A percentile compares a stretch with the other conserved stretches of the same genome.
phyloP scores from a whole-genome alignment of 2,329 filamentous ascomycete genomes.

The Cucurbitaria berberidis region DNA sequence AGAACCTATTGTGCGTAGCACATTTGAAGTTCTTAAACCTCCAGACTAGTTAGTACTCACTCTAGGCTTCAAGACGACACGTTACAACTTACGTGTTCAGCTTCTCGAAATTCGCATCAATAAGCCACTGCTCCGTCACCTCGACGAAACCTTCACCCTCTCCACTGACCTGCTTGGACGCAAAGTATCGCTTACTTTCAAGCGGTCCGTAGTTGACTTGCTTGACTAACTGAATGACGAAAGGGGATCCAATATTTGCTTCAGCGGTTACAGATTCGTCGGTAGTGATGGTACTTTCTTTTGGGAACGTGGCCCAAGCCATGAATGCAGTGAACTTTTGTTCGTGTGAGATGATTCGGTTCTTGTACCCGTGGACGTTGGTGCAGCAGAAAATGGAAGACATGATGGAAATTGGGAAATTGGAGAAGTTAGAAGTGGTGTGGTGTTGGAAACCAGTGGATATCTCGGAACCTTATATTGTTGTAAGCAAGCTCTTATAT shows the following conservation, averaged over 20 bases:
- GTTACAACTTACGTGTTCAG: slow-evolving; percentile 49
- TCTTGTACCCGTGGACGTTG: slow-evolving; percentile 15
- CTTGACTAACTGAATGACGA: slow-evolving; percentile 52
- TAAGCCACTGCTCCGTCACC: slow-evolving; percentile 47
- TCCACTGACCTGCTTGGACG: slow-evolving; percentile 2
- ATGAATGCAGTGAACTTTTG: slow-evolving; percentile 32
- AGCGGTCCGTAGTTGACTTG: slow-evolving; percentile 56
- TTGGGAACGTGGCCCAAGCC: slow-evolving; percentile 42
- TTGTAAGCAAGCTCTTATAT: too few relatives aligned
- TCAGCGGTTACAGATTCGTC: not conserved
- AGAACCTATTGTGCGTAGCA: slow-evolving; percentile 53
- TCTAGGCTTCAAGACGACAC: not conserved
- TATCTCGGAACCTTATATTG: not conserved
- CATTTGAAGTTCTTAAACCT: slow-evolving; percentile 60
- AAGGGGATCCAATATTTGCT: not conserved
- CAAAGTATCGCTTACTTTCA: slow-evolving; percentile 55
- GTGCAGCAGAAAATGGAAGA: slow-evolving; percentile 18
- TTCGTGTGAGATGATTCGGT: slow-evolving; percentile 21
- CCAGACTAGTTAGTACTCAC: slow-evolving; percentile 1
- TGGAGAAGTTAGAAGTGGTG: too few relatives aligned
- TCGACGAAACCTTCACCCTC: slow-evolving; percentile 39
- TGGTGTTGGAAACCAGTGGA: not conserved
- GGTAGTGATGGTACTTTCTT: slow-evolving; percentile 1
- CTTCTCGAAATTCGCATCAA: slow-evolving; percentile 54
- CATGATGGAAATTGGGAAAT: not conserved